These are phyloP conservation scores for Flaveria linearis DNA, from an alignment of 129 eudicot genomes.

Conservation along the genomic window DNA sequence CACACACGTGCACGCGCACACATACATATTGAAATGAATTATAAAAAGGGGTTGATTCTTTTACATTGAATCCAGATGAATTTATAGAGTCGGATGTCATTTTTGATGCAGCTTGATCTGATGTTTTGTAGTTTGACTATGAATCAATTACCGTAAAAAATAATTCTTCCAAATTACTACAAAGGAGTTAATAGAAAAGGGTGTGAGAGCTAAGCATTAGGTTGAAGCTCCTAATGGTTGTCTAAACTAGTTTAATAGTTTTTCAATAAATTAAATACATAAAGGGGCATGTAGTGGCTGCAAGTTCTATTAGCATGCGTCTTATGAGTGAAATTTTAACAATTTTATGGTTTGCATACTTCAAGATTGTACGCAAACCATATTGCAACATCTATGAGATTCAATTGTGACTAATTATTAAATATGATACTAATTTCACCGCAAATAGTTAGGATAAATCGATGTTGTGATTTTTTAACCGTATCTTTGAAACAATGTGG, in stretches of 20 bases:
- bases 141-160: slow-evolving; percentile 61
- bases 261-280: not conserved
- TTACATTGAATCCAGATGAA: slow-evolving; percentile 33
- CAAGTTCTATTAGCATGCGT: no score
- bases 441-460: no score
- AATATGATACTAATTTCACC: no score
- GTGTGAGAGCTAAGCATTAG: not conserved
- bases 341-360: no score
- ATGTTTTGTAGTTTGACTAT: slow-evolving; percentile 32
- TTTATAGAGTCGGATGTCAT: slow-evolving; percentile 48
- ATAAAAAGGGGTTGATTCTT: not conserved
- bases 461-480: no score
- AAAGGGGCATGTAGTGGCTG: not conserved
- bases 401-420: no score
- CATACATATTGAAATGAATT: not conserved
- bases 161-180: slow-evolving; percentile 2
- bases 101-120: slow-evolving; percentile 38
- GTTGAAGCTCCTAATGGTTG: not conserved
- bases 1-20: not conserved
- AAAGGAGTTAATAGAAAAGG: slow-evolving; percentile 1
- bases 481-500: no score
- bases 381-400: no score
- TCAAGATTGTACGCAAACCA: no score
- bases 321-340: no score
- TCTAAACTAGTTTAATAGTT: not conserved